phyloP scores from a whole-genome alignment of 805 yeast genomes.

The Lipomyces yamanashiensis region DNA sequence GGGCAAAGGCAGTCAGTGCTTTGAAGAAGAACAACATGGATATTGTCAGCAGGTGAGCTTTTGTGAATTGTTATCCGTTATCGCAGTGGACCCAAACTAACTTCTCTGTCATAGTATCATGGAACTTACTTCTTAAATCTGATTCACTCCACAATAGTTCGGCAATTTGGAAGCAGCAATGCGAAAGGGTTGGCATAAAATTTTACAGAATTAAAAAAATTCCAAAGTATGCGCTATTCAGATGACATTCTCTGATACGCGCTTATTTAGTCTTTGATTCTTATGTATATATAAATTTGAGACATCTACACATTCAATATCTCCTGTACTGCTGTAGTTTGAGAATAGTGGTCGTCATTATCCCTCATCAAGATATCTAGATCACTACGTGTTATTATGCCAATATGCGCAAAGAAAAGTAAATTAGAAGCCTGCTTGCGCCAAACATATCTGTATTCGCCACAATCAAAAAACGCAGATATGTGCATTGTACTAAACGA shows the following conservation, averaged over 20 bases:
- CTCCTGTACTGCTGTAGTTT: neutral
- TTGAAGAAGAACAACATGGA: slow-evolving; percentile 87
- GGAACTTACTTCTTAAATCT: slow-evolving; percentile 50
- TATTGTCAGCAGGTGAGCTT: slow-evolving; percentile 69
- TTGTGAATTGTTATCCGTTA: neutral
- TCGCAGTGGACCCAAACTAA: neutral
- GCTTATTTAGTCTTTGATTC: neutral
- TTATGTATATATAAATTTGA: slow-evolving; percentile 8
- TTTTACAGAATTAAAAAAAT: neutral
- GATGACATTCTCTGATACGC: neutral
- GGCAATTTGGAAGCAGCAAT: neutral
- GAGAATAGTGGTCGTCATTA: neutral
- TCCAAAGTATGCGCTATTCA: neutral
- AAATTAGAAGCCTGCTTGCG: neutral
- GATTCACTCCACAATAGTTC: neutral
- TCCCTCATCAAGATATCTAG: too few relatives aligned
- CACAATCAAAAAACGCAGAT: neutral
- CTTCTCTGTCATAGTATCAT: slow-evolving; percentile 62
- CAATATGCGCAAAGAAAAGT: neutral
- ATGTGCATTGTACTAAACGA: neutral
- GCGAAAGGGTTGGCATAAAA: neutral
- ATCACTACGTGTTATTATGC: neutral
- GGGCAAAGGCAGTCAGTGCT: slow-evolving; percentile 90
- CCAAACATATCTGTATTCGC: neutral
- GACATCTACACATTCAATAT: neutral